Percentiles rank a stretch among this genome's conserved stretches.
Evolutionary conservation across 192 early-diverging fungal species (phyloP).

Genomic region (Entomortierella lignicola): DNA sequence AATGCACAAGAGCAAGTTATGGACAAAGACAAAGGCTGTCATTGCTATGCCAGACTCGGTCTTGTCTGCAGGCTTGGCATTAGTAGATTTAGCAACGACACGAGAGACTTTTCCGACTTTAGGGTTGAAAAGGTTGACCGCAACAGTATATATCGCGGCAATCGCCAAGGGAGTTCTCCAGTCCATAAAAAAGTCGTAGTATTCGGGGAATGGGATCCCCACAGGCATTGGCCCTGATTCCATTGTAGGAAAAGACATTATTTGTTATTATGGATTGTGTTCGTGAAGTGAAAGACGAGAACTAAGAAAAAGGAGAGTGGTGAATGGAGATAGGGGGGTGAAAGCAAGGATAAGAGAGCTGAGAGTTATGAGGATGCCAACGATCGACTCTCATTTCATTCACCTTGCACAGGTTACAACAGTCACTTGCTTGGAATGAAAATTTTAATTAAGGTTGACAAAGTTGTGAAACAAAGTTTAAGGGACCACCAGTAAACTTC

Average conservation of each 20-base stretch:
- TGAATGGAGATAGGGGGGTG: no score
- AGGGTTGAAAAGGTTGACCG: slow-evolving; percentile 61
- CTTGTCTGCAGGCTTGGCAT: slow-evolving; percentile 45
- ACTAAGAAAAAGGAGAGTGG: no score
- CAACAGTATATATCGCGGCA: slow-evolving; percentile 62
- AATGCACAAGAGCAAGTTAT: slow-evolving; percentile 76
- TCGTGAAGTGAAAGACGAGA: no score
- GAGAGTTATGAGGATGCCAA: no score
- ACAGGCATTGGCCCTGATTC: slow-evolving; percentile 52
- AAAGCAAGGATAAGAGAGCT: no score
- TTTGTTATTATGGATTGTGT: no score
- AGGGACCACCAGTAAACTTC: no score
- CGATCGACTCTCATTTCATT: no score
- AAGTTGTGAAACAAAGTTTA: no score
- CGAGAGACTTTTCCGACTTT: slow-evolving; percentile 63
- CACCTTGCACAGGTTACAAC: no score
- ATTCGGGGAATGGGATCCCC: slow-evolving; percentile 73
- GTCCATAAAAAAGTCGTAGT: slow-evolving; percentile 77
- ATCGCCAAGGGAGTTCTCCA: slow-evolving; percentile 73
- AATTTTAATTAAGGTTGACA: no score
- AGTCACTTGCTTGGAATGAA: no score
- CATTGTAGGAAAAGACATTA: slow-evolving; percentile 15
- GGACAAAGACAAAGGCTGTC: slow-evolving; percentile 80
- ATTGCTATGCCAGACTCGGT: slow-evolving; percentile 60
- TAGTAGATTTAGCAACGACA: slow-evolving; percentile 63